A percentile compares a stretch with the other conserved stretches of the same genome.
Conservation (phyloP, 2,329 filamentous ascomycete species). For the Colletotrichum falcatum region DNA sequence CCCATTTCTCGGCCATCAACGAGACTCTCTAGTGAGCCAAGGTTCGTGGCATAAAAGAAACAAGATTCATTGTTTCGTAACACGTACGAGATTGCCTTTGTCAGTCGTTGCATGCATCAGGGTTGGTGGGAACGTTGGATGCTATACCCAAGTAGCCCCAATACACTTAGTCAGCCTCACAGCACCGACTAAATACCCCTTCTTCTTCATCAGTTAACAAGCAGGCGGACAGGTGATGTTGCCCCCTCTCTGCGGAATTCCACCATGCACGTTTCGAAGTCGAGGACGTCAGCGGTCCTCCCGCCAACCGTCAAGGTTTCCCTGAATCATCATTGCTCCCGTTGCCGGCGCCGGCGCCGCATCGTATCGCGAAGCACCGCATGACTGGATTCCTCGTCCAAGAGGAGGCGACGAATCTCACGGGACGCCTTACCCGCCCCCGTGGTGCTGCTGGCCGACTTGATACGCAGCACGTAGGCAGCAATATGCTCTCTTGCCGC, state of each 20-base stretch:
- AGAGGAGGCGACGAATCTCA: background rate
- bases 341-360: background rate
- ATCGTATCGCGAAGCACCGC: background rate
- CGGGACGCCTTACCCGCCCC: background rate
- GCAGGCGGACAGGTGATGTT: no score
- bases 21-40: background rate
- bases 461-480: background rate
- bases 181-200: no score
- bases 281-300: slow-evolving; percentile 27
- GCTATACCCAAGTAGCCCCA: background rate
- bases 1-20: background rate
- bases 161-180: background rate
- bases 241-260: no score
- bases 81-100: background rate
- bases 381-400: background rate
- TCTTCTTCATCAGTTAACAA: no score
- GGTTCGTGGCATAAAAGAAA: background rate
- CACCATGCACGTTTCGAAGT: background rate
- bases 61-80: background rate
- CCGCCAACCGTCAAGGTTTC: background rate
- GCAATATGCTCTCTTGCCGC: background rate
- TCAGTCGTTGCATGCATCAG: background rate
- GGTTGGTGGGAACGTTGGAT: background rate
- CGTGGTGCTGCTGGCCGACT: background rate
- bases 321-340: slow-evolving; percentile 3